Evolutionary conservation across 192 early-diverging fungal species (phyloP).

Genomic region (Powellomyces hirtus): DNA sequence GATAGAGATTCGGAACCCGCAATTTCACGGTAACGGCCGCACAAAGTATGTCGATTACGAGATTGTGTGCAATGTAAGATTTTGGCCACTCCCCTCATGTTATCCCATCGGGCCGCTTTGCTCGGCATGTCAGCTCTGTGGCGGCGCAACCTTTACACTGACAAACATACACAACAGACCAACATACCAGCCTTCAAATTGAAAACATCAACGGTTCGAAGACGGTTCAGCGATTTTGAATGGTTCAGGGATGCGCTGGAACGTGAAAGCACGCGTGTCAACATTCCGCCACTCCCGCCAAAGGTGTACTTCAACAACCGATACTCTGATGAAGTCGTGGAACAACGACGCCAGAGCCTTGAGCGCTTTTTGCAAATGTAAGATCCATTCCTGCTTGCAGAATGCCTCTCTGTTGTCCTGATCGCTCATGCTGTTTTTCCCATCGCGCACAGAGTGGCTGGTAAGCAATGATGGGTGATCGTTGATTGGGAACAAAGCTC

Average conservation of each 20-base stretch:
- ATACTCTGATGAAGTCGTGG: slow-evolving; percentile 95
- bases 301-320: slow-evolving; percentile 92
- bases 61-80: slow-evolving; percentile 79
- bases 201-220: slow-evolving; percentile 74
- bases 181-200: slow-evolving; percentile 97
- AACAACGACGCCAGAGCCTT: slow-evolving; percentile 81
- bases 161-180: slow-evolving; percentile 57
- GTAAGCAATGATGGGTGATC: too few species aligned
- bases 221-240: slow-evolving; percentile 97
- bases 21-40: slow-evolving; percentile 75
- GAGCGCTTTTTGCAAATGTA: slow-evolving; percentile 97
- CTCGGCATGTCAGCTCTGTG: too few species aligned
- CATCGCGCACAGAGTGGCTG: too few species aligned
- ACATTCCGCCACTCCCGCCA: slow-evolving; percentile 92
- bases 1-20: slow-evolving; percentile 88
- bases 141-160: too few species aligned
- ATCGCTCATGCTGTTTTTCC: too few species aligned
- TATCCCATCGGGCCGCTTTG: neutral
- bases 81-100: neutral
- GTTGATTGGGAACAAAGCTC: neutral
- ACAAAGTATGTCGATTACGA: slow-evolving; percentile 96
- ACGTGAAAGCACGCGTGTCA: slow-evolving; percentile 86
- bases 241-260: slow-evolving; percentile 96
- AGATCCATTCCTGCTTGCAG: slow-evolving; percentile 23
- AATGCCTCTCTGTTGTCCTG: too few species aligned